These are phyloP conservation scores for Achlya hypogyna DNA, from an alignment of 352 stramenopile genomes.

Conservation along the genomic window DNA sequence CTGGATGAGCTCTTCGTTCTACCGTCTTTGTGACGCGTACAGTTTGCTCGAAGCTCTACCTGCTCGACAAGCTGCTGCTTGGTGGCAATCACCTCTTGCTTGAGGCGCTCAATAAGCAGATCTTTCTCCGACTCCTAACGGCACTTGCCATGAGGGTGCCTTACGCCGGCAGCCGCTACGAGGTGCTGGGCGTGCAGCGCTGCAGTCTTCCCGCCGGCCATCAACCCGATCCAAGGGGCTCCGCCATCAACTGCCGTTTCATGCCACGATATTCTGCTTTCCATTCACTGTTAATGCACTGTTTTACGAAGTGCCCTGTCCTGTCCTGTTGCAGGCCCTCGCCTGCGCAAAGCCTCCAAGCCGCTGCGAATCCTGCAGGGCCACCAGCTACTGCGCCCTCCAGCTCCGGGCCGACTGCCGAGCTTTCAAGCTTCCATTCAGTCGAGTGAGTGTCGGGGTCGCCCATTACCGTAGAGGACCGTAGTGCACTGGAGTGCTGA, in stretches of 20 bases:
- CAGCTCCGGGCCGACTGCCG: too few species aligned
- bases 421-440: too few species aligned
- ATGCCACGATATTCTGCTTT: not conserved
- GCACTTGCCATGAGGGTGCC: not conserved
- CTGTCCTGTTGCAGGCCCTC: too few species aligned
- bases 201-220: not conserved
- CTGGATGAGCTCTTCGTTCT: slow-evolving; percentile 2
- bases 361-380: too few species aligned
- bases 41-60: not conserved
- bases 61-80: not conserved
- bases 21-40: not conserved
- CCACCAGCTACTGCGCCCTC: too few species aligned
- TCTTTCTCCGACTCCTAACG: not conserved
- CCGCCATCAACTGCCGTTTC: not conserved
- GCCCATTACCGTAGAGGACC: too few species aligned
- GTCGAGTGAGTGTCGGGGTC: too few species aligned
- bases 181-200: not conserved
- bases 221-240: too few species aligned
- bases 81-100: not conserved
- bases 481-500: too few species aligned
- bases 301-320: too few species aligned
- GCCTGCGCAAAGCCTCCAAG: too few species aligned
- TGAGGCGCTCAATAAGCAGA: not conserved
- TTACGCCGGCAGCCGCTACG: not conserved
- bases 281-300: too few species aligned